phyloP scores from a whole-genome alignment of 345 rosid genomes.

The Noccaea caerulescens region DNA sequence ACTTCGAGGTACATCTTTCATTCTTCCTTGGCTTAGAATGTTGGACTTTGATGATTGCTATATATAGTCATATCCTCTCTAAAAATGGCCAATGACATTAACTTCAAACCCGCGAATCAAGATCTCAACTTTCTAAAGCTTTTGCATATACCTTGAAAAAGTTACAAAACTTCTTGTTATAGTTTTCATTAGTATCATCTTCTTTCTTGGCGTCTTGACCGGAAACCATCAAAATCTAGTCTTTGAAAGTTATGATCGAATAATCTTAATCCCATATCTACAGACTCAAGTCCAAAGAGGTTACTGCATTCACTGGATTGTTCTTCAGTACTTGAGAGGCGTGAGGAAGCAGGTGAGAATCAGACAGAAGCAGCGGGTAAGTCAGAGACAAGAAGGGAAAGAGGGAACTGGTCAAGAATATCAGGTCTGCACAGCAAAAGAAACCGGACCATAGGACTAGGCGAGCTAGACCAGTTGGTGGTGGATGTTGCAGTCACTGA shows the following conservation, averaged over 20 bases:
- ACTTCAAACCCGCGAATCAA: conserved; percentile 9
- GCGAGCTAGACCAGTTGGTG: conserved; percentile 65
- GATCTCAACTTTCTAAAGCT: conserved; percentile 6
- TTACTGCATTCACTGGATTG: conserved; percentile 44
- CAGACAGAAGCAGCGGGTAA: conserved; percentile 43
- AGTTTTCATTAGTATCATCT: neutral
- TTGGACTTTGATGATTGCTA: conserved; percentile 17
- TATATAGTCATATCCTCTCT: neutral
- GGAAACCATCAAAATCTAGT: conserved; percentile 1
- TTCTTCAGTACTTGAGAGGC: conserved; percentile 42
- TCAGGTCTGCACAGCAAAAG: conserved; percentile 63
- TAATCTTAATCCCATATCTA: neutral
- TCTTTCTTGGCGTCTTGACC: neutral
- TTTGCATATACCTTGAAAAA: neutral
- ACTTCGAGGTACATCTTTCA: conserved; percentile 48
- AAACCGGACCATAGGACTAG: conserved; percentile 69
- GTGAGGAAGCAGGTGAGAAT: conserved; percentile 44
- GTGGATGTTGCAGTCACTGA: conserved; percentile 57
- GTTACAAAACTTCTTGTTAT: too few species aligned
- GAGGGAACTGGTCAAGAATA: conserved; percentile 46
- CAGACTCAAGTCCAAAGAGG: conserved; percentile 52
- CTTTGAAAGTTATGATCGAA: neutral
- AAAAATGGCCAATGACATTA: conserved; percentile 8
- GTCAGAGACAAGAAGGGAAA: conserved; percentile 48
- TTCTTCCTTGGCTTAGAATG: conserved; percentile 18